These are phyloP conservation scores for Saturnispora zaruensis DNA, from an alignment of 805 yeast species.

Conservation along the genomic window DNA sequence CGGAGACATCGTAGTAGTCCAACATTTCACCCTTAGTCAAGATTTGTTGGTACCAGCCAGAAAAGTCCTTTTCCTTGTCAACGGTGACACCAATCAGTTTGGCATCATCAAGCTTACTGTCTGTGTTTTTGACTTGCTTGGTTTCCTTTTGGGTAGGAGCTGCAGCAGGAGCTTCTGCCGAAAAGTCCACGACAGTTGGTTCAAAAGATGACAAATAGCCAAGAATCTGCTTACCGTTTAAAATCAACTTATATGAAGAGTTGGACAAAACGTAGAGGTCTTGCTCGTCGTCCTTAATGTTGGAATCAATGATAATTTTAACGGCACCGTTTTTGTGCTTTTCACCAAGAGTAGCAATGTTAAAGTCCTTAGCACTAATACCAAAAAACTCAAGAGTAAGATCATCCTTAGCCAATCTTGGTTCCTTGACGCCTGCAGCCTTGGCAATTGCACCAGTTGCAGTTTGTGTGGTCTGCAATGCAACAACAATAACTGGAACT, in stretches of 20 bases:
- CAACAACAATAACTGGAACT: constrained; percentile 74
- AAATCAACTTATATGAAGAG: constrained; percentile 41
- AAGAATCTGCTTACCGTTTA: constrained; percentile 39
- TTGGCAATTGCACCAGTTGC: constrained; percentile 59
- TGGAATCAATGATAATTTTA: constrained; percentile 51
- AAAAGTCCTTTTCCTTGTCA: constrained; percentile 84
- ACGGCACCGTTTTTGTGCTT: constrained; percentile 46
- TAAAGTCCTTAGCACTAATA: constrained; percentile 50
- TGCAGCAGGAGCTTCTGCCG: constrained; percentile 35
- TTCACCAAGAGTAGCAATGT: constrained; percentile 42
- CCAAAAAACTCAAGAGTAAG: constrained; percentile 57
- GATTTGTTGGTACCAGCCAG: constrained; percentile 96
- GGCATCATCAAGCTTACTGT: constrained; percentile 70
- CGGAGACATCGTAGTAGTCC: constrained; percentile 97
- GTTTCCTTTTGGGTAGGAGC: constrained; percentile 25
- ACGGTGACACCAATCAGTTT: constrained; percentile 94
- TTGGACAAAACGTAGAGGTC: constrained; percentile 38
- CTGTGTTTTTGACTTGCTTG: constrained; percentile 21
- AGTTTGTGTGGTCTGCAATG: constrained; percentile 61
- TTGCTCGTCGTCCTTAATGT: constrained; percentile 34
- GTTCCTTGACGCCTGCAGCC: constrained; percentile 68
- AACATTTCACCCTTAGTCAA: constrained; percentile 96
- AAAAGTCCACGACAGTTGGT: constrained; percentile 45
- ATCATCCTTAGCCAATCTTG: constrained; percentile 80
- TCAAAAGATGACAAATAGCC: constrained; percentile 47